phyloP scores from a whole-genome alignment of 805 yeast species.

The Yarrowia hollandica region DNA sequence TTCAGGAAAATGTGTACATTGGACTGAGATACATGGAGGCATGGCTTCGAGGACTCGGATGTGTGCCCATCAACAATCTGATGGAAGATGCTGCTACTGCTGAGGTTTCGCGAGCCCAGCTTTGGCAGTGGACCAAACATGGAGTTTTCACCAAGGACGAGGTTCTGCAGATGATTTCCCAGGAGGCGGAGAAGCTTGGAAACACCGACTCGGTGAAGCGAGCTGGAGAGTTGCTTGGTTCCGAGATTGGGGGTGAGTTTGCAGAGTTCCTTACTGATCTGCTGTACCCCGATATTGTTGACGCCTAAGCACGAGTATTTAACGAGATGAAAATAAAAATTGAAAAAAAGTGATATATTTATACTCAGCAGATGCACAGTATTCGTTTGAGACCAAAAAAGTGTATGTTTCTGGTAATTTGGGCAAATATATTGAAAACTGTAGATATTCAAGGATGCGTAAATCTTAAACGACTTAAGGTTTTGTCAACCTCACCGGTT shows the following conservation, averaged over 20 bases:
- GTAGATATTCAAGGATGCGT: too few species aligned
- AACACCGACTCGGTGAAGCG: conserved; percentile 1
- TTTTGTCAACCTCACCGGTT: too few species aligned
- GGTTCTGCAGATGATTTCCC: background rate
- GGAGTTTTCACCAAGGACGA: conserved; percentile 51
- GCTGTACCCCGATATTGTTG: conserved; percentile 10
- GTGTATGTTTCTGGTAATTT: too few species aligned
- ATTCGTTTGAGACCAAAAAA: too few species aligned
- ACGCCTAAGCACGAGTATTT: too few species aligned
- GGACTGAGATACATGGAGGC: conserved; percentile 70
- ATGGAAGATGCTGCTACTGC: conserved; percentile 81
- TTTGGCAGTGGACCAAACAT: conserved; percentile 72
- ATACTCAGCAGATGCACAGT: too few species aligned
- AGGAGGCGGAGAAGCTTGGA: conserved; percentile 20
- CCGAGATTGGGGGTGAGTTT: conserved; percentile 22
- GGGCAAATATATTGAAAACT: too few species aligned
- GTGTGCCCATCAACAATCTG: conserved; percentile 69
- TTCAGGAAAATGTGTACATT: conserved; percentile 58
- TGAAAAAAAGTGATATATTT: background rate
- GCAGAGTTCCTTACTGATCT: conserved; percentile 24
- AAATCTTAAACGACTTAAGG: too few species aligned
- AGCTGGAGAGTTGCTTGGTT: background rate
- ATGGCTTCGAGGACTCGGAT: conserved; percentile 67
- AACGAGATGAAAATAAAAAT: background rate
- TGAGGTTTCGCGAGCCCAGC: conserved; percentile 66